These are phyloP conservation scores for Epichloe brachyelytri DNA, from an alignment of 2,329 filamentous ascomycete species.

Conservation along the genomic window DNA sequence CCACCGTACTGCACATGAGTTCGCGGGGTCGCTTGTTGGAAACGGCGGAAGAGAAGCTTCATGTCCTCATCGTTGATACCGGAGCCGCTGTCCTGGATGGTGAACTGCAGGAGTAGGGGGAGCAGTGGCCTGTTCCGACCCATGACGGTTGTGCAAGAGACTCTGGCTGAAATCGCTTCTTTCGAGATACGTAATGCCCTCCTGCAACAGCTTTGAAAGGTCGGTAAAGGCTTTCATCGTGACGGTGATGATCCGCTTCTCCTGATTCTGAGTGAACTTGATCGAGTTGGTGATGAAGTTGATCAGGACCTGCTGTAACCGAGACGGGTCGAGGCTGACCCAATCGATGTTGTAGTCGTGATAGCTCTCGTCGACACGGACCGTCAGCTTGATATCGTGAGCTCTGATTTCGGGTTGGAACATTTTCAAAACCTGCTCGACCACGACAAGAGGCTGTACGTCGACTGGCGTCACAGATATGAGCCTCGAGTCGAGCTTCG, in stretches of 20 bases:
- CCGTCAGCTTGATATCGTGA: slow-evolving; percentile 57
- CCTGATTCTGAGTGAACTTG: slow-evolving; percentile 49
- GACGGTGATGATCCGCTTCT: slow-evolving; percentile 46
- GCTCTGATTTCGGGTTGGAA: slow-evolving; percentile 62
- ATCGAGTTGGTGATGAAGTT: slow-evolving; percentile 59
- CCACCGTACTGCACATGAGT: slow-evolving; percentile 62
- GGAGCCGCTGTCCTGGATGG: slow-evolving; percentile 57
- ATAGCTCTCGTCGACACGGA: slow-evolving; percentile 55
- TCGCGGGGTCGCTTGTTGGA: slow-evolving; percentile 52
- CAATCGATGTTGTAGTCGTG: slow-evolving; percentile 51
- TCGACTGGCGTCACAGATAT: slow-evolving; percentile 57
- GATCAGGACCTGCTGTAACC: slow-evolving; percentile 61
- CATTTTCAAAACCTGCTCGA: slow-evolving; percentile 60
- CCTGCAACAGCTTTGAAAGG: slow-evolving; percentile 25
- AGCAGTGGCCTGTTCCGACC: slow-evolving; percentile 26
- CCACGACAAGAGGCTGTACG: slow-evolving; percentile 50
- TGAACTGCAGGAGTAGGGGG: slow-evolving; percentile 40
- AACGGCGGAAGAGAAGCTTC: slow-evolving; percentile 53
- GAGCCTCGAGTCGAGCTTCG: slow-evolving; percentile 57
- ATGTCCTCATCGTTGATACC: slow-evolving; percentile 50
- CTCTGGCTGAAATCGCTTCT: slow-evolving; percentile 19
- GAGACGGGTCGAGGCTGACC: slow-evolving; percentile 62
- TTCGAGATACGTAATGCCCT: slow-evolving; percentile 33
- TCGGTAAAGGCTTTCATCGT: slow-evolving; percentile 49
- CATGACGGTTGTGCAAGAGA: neutral